Base-by-base conservation (phyloP, 371 early-diverging fungal species). In the Lichtheimia corymbifera region DNA sequence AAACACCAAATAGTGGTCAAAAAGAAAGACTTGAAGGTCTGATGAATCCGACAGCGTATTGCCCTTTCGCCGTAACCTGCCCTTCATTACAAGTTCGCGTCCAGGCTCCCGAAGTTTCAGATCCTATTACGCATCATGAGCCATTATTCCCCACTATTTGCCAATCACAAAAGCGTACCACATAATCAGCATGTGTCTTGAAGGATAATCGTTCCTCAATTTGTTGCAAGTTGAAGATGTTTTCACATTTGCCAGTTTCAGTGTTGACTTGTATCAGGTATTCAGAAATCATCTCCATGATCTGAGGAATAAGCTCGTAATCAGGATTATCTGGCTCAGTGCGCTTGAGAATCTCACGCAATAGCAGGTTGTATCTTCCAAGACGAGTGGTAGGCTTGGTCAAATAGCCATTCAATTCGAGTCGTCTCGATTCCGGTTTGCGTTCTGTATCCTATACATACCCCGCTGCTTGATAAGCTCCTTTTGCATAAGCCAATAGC, bases 201-300 rank as follows among this genome's bases (percentile, higher is more conserved):
- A 69, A 77, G 2, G 71, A 63, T 3, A 77, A 41, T 14, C 71
- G 64, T 6, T 64, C 64, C 2, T 70, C 62, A 15, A 80, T 70
- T 44, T 68, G 71, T 42, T 73, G 72, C 53, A 97, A 73, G 44
- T 87, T 83, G 62, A 93, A 83, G 5, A 78, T 70, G 66, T 95
- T 96, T 63, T 93, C 93, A n/a, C 92, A 86, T 63, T 84, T 83
- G 4, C 97, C 97, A 4, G 93, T 88, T 62, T 93, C 92, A 24
- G 70, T 65, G 68, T 97, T 96, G 67, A 97, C 88, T 55, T 86
- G 86, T 14, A 77, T 73, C 53, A 96, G 77, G 62, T 90, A 84
- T 45, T 74, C 83, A 53, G 87, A 87, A 54, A 97, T 88, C 15
- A 81, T 76, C 20, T 68, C 76, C 44, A 93, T 79, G 7, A 87